Percentiles rank a stretch among this genome's conserved stretches.
Conservation (phyloP, 202 grass and related monocot species). For the Elaeis oleifera region DNA sequence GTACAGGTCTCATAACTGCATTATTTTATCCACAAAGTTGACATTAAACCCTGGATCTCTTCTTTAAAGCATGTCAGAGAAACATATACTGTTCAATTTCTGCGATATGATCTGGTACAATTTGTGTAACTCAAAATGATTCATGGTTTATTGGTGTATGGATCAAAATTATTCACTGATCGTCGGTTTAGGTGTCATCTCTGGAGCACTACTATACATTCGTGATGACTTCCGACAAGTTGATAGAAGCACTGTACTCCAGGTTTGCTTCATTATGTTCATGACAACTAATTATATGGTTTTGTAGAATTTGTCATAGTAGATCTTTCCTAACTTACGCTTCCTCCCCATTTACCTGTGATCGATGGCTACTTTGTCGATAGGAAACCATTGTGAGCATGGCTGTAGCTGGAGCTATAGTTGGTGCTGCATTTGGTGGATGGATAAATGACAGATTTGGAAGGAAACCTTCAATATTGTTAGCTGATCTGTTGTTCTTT, state of each 20-base stretch:
- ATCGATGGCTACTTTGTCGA: neutral
- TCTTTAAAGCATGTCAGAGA: too few relatives aligned
- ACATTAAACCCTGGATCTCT: too few relatives aligned
- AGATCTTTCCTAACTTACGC: neutral
- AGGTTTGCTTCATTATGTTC: conserved; percentile 27
- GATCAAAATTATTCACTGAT: neutral
- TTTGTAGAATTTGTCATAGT: neutral
- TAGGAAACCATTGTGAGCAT: conserved; percentile 98
- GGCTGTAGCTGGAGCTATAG: conserved; percentile 89
- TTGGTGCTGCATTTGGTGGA: conserved; percentile 81
- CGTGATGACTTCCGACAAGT: conserved; percentile 67
- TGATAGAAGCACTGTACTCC: conserved; percentile 56
- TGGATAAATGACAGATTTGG: conserved; percentile 95
- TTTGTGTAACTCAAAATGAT: neutral
- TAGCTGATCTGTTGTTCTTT: conserved; percentile 77
- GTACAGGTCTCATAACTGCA: too few relatives aligned
- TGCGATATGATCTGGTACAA: neutral
- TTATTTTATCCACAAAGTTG: too few relatives aligned
- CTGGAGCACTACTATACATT: conserved; percentile 90
- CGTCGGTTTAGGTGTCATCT: conserved; percentile 65
- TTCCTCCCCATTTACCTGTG: neutral
- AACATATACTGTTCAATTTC: too few relatives aligned
- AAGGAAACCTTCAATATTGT: conserved; percentile 73
- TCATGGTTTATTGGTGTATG: neutral
- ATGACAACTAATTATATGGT: neutral